Evolutionary conservation across 192 early-diverging fungal genomes (phyloP).

Genomic region (Rhizoclosmatium globosum): DNA sequence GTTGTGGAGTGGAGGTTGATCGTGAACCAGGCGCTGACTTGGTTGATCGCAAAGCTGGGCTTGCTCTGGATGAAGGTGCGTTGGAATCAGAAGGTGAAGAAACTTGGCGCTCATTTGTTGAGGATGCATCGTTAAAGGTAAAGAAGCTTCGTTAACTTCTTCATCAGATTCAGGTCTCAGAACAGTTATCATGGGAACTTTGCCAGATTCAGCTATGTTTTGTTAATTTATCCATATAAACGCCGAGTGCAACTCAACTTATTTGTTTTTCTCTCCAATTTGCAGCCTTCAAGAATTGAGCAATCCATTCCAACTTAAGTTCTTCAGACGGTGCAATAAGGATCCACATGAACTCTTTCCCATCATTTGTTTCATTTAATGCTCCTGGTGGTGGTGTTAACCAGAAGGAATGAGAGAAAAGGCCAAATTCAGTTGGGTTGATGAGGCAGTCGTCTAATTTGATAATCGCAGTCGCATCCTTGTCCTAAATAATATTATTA

Average conservation of each 20-base stretch:
- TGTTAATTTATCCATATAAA: not conserved
- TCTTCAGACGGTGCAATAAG: not conserved
- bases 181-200: conserved; percentile 33
- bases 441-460: conserved; percentile 39
- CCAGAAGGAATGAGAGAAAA: conserved; percentile 23
- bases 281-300: conserved; percentile 23
- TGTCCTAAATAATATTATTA: conserved; percentile 26
- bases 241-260: not conserved
- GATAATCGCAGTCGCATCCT: conserved; percentile 27
- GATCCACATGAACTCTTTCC: conserved; percentile 34
- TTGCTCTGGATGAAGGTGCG: not conserved
- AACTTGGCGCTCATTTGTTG: not conserved
- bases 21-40: not conserved
- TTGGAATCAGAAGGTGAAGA: not conserved
- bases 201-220: not conserved
- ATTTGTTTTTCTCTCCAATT: conserved; percentile 26
- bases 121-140: not conserved
- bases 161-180: not conserved
- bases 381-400: conserved; percentile 29
- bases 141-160: not conserved
- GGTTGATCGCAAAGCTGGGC: not conserved
- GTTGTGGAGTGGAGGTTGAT: not conserved
- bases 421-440: conserved; percentile 24
- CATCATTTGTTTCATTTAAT: conserved; percentile 38
- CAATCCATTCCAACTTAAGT: conserved; percentile 30